These are phyloP conservation scores for Paramecium octaurelia DNA, from an alignment of 73 alveolate species.

Conservation along the genomic window DNA sequence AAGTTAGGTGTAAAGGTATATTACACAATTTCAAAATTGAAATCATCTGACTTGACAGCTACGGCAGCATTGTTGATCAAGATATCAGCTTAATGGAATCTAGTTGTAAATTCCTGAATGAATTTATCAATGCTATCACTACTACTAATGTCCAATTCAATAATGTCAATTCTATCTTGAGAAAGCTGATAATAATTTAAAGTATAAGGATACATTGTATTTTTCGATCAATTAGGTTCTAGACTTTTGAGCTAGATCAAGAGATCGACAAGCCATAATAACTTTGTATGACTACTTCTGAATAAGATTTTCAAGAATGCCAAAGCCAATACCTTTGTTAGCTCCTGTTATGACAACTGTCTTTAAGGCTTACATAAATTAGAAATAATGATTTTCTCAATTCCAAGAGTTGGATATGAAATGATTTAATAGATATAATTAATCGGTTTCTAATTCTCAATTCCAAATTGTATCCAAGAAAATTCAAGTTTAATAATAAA, in stretches of 20 bases:
- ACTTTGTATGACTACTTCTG: slow-evolving; percentile 56
- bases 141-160: slow-evolving; percentile 64
- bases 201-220: background rate
- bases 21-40: slow-evolving; percentile 55
- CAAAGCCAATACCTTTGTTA: slow-evolving; percentile 76
- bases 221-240: slow-evolving; percentile 37
- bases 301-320: slow-evolving; percentile 66
- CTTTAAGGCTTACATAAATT: slow-evolving; percentile 20
- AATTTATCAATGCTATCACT: slow-evolving; percentile 63
- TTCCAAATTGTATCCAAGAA: background rate
- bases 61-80: slow-evolving; percentile 72
- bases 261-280: slow-evolving; percentile 71
- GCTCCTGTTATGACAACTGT: slow-evolving; percentile 73
- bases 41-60: slow-evolving; percentile 61
- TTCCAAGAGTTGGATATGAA: background rate
- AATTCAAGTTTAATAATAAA: background rate
- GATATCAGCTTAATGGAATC: slow-evolving; percentile 61
- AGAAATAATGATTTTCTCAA: background rate
- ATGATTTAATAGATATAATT: background rate
- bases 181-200: slow-evolving; percentile 39
- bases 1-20: slow-evolving; percentile 59
- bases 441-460: background rate
- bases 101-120: slow-evolving; percentile 24
- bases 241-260: slow-evolving; percentile 59
- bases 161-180: slow-evolving; percentile 56